Conservation (phyloP, 2,329 filamentous ascomycete genomes). For the Diaporthe sp. region DNA sequence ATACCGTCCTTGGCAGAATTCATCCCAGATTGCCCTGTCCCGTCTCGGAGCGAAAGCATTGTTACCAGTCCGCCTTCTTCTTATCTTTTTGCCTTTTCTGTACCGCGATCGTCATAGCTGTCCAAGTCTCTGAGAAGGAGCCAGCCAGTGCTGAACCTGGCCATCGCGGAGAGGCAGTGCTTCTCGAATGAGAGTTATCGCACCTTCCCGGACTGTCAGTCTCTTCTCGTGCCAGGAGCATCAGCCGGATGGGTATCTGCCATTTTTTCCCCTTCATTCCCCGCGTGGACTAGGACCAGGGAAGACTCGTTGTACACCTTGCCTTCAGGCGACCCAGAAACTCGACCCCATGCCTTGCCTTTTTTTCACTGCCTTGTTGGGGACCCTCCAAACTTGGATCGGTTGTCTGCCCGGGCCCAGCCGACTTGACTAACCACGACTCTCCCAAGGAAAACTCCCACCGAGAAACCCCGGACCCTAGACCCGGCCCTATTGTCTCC, state of each 20-base stretch:
- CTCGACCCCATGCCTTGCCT: not conserved
- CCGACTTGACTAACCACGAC: not conserved
- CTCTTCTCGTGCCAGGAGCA: not conserved
- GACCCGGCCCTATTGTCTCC: not conserved
- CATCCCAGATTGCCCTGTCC: not conserved
- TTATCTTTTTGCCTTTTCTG: too few relatives aligned
- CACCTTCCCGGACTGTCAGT: not conserved
- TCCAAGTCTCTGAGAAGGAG: not conserved
- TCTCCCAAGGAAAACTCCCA: not conserved
- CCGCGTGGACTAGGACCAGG: not conserved
- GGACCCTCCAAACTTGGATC: not conserved
- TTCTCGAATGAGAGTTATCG: not conserved
- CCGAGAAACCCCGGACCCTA: not conserved
- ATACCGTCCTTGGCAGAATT: not conserved
- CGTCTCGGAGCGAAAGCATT: not conserved
- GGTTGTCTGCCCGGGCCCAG: not conserved
- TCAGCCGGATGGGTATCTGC: not conserved
- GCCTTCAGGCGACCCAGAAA: not conserved
- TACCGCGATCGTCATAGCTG: too few relatives aligned
- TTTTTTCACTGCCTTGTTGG: not conserved
- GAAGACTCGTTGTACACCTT: not conserved
- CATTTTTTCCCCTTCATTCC: not conserved
- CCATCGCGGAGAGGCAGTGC: not conserved
- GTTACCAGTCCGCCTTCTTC: too few relatives aligned
- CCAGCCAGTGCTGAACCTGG: slow-evolving; percentile 6